Evolutionary conservation across 148 eudicot genomes (phyloP), one percentile per base, ranked within the genome.

Genomic region (Rhododendron williamsianum): DNA sequence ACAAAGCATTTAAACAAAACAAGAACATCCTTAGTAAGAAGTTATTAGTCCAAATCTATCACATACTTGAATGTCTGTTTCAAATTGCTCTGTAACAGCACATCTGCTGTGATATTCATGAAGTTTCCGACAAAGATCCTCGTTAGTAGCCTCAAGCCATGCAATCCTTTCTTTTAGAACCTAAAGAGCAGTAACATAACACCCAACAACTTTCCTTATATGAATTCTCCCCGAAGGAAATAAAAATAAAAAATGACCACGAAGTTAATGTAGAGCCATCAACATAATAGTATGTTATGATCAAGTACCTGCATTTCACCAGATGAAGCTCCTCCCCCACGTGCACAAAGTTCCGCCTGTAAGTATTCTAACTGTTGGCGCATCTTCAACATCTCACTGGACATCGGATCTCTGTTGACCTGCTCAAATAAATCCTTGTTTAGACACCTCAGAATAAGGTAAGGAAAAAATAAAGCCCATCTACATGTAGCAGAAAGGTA

Each of bases 281-380:
- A 25, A 45, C 12, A 33, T 6, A 63, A 8, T 48, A 48, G 12
- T 63, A 80, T 30, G 45, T 21, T 7, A 83, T 27, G 36, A 73
- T 35, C 12, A 19, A 74, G 78, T 88, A 97, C 99, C 96, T 94
- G 98, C 74, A 95, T 85, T 91, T 94, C 96, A 89, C 89, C 89
- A 74, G 92, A 89, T 72, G 97, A 91, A 82, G 91, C 87, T 83
- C 97, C 98, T 89, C 95, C 95, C 38, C 98, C 98, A 86, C 98
- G 92, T 54, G 96, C 94, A 90, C 98, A 93, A 87, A 97, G 99
- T 91, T 97, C 98, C 76, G 98, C 99, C 86, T 94, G 99, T 88
- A 97, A 91, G 88, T 80, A 95, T 89, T 94, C 98, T 85, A 97
- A 90, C 86, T 97, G 96, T 88, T 95, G 98, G 56, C 99, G 93